Evolutionary conservation across 306 rosid species (phyloP).

Genomic region (Bauhinia variegata): DNA sequence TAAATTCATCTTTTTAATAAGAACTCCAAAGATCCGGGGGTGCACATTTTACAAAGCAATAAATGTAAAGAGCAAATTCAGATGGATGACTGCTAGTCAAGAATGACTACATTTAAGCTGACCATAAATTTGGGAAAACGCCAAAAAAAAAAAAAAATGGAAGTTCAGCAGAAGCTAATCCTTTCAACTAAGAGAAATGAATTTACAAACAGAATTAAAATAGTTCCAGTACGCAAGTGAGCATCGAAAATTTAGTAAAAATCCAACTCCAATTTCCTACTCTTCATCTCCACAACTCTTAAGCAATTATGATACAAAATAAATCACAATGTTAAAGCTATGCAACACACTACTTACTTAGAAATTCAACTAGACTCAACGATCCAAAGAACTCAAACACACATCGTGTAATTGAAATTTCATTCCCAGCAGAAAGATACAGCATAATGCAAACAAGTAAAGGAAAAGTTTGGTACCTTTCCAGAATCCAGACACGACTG

Average conservation of each 20-base stretch:
- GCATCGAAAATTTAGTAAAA: no score
- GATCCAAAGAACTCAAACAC: constrained; percentile 9
- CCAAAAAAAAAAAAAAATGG: no score
- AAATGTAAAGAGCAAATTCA: background rate
- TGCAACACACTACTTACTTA: background rate
- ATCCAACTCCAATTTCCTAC: background rate
- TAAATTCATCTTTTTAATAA: background rate
- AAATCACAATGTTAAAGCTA: background rate
- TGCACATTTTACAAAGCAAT: background rate
- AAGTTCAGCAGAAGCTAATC: background rate
- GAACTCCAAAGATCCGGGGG: background rate
- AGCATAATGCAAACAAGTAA: background rate
- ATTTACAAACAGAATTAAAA: background rate
- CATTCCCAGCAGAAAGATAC: background rate
- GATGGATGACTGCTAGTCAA: background rate
- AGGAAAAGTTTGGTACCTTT: constrained; percentile 54
- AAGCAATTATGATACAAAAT: background rate
- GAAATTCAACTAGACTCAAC: background rate
- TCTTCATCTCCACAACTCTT: background rate
- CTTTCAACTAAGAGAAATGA: background rate
- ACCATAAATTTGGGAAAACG: background rate
- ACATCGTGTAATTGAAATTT: constrained; percentile 25
- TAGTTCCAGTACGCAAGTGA: background rate
- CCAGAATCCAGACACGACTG: constrained; percentile 82
- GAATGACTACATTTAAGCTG: background rate